Evolutionary conservation across 208 protist genomes (phyloP).

Genomic region (Naegleria lovaniensis): DNA sequence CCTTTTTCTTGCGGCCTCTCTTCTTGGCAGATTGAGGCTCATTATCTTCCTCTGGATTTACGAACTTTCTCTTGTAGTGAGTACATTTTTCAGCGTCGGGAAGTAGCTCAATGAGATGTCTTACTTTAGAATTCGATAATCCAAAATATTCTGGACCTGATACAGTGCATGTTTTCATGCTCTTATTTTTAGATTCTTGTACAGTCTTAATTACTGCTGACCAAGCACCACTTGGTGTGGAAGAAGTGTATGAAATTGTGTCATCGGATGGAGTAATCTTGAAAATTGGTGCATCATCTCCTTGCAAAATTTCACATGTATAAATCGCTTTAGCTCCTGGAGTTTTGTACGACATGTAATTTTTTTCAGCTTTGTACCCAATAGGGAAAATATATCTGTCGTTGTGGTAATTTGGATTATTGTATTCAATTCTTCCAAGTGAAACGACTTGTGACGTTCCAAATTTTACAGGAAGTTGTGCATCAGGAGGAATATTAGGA

Average conservation of each 20-base stretch:
- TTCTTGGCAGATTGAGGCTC: background rate
- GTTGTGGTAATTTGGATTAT: background rate
- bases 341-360: slow-evolving; percentile 1
- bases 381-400: slow-evolving; percentile 26
- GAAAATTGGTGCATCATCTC: background rate
- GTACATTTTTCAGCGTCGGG: slow-evolving; percentile 9
- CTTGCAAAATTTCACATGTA: slow-evolving; percentile 24
- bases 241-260: background rate
- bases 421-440: background rate
- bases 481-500: background rate
- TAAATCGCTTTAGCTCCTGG: background rate
- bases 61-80: background rate
- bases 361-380: slow-evolving; percentile 3
- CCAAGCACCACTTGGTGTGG: background rate
- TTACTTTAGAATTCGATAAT: background rate
- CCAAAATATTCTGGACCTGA: slow-evolving; percentile 25
- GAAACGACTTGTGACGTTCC: background rate
- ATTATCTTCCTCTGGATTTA: background rate
- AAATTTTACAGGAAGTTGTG: background rate
- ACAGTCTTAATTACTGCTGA: background rate
- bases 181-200: background rate
- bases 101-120: background rate
- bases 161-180: background rate
- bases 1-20: background rate
- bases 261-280: slow-evolving; percentile 4